Conservation (phyloP, 139 green algal species). For the Mychonastes homosphaera region DNA sequence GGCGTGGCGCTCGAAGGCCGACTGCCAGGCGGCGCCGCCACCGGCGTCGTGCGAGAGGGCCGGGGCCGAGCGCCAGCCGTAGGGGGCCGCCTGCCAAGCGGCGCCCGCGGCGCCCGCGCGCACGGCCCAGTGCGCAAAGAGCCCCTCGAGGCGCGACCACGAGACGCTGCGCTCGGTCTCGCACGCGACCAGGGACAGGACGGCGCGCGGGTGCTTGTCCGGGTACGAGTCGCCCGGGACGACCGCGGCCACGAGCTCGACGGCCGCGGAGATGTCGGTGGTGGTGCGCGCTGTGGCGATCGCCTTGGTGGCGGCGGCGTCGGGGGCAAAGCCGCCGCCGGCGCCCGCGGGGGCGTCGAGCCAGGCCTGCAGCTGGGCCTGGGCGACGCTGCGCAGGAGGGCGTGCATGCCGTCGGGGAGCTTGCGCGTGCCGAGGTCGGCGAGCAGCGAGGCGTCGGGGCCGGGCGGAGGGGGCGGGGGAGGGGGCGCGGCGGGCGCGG, state of each 20-base stretch:
- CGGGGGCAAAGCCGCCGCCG: too few species aligned
- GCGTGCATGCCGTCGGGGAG: too few species aligned
- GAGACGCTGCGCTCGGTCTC: slow-evolving; percentile 7
- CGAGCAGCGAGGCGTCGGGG: too few species aligned
- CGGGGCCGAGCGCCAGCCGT: background rate
- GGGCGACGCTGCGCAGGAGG: too few species aligned
- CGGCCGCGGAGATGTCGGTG: slow-evolving; percentile 20
- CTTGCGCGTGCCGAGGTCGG: too few species aligned
- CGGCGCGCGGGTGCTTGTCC: background rate
- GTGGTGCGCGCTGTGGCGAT: too few species aligned
- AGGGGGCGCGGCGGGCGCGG: too few species aligned
- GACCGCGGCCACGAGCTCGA: slow-evolving; percentile 7
- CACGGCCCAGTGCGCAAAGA: background rate
- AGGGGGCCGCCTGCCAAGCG: background rate
- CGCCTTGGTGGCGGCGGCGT: too few species aligned
- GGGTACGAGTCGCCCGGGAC: background rate
- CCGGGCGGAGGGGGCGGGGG: too few species aligned
- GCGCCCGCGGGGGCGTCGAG: too few species aligned
- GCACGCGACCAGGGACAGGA: slow-evolving; percentile 12
- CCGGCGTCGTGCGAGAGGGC: background rate
- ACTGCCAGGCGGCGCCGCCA: slow-evolving; percentile 23
- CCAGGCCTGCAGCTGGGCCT: too few species aligned
- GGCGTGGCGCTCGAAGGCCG: slow-evolving; percentile 17
- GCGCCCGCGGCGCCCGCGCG: slow-evolving; percentile 17
- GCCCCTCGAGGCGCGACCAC: background rate